phyloP scores from a whole-genome alignment of 208 protist genomes.

The Leishmania lainsoni region DNA sequence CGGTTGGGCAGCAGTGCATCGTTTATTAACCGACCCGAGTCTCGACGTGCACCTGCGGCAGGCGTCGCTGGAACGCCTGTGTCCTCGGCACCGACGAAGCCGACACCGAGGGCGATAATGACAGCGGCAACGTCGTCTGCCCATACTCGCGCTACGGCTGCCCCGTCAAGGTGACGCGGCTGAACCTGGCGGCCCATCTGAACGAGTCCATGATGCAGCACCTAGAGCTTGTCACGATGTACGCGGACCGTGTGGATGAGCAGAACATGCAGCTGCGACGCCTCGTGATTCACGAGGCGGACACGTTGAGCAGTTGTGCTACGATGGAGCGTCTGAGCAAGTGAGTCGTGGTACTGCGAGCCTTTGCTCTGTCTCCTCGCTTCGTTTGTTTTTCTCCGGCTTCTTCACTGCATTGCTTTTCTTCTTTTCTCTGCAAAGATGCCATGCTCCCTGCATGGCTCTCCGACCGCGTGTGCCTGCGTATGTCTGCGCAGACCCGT shows the following conservation, averaged over 20 bases:
- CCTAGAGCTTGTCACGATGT: slow-evolving; percentile 64
- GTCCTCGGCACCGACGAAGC: background rate
- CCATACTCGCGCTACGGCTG: slow-evolving; percentile 80
- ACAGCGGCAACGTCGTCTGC: slow-evolving; percentile 36
- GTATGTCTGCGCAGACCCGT: background rate
- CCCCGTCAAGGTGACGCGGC: slow-evolving; percentile 42
- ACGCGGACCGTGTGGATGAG: slow-evolving; percentile 68
- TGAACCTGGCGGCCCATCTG: slow-evolving; percentile 55
- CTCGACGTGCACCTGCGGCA: slow-evolving; percentile 18
- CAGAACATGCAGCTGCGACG: slow-evolving; percentile 76
- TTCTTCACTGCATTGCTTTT: slow-evolving; percentile 6
- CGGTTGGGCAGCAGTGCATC: slow-evolving; percentile 20
- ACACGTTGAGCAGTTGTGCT: slow-evolving; percentile 22
- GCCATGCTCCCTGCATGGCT: slow-evolving; percentile 3
- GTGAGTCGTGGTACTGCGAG: background rate
- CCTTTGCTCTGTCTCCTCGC: slow-evolving; percentile 15
- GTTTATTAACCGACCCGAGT: slow-evolving; percentile 11
- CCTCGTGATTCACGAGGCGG: slow-evolving; percentile 42
- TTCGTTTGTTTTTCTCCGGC: background rate
- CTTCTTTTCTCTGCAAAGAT: background rate
- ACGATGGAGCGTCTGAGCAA: slow-evolving; percentile 9
- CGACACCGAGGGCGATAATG: background rate
- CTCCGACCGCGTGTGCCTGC: background rate
- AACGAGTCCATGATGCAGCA: slow-evolving; percentile 57
- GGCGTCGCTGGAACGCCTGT: slow-evolving; percentile 11